These are phyloP conservation scores for Teunomyces funiuensis DNA, from an alignment of 805 yeast species.

Conservation along the genomic window DNA sequence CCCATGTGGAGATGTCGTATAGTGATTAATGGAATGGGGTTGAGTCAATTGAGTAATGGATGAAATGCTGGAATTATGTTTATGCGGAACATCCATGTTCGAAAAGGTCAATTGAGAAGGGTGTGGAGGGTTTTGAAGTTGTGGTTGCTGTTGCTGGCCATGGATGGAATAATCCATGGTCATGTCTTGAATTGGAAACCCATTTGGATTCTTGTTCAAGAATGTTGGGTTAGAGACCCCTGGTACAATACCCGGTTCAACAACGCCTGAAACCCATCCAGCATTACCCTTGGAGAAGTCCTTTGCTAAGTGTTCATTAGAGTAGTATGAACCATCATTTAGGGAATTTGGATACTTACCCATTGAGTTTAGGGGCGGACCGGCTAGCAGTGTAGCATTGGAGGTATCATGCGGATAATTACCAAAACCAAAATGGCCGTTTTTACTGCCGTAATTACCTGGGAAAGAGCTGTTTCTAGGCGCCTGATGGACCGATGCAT, in stretches of 20 bases:
- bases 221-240: neutral
- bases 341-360: neutral
- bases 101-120: slow-evolving; percentile 4
- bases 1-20: slow-evolving; percentile 6
- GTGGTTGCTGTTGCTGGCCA: slow-evolving; percentile 4
- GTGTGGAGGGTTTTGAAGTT: too few species aligned
- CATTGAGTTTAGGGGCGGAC: neutral
- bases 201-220: neutral
- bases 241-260: slow-evolving; percentile 1
- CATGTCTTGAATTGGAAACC: neutral
- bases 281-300: neutral
- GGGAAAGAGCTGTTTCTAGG: slow-evolving; percentile 16
- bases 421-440: slow-evolving; percentile 7
- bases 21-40: slow-evolving; percentile 7
- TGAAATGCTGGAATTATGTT: slow-evolving; percentile 10
- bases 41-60: slow-evolving; percentile 8
- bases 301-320: neutral
- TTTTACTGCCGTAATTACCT: slow-evolving; percentile 10
- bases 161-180: neutral
- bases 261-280: neutral
- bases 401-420: slow-evolving; percentile 7
- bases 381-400: neutral
- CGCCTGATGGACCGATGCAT: neutral
- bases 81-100: slow-evolving; percentile 5
- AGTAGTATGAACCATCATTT: neutral